Evolutionary conservation across 2,329 filamentous ascomycete species (phyloP), one percentile per base, ranked within the genome.

Genomic region (Paecilomyces formosus): DNA sequence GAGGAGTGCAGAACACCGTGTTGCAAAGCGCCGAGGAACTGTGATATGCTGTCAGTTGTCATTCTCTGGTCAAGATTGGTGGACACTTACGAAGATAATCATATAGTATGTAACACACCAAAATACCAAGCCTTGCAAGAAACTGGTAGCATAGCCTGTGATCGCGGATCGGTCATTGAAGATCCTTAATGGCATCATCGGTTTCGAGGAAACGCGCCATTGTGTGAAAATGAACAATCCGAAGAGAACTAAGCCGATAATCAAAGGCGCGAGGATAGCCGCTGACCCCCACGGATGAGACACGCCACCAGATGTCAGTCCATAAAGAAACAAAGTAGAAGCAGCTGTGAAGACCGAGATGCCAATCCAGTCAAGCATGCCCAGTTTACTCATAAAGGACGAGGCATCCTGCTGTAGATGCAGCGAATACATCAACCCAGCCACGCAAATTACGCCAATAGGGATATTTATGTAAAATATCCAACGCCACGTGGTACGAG

Each of bases 381-480:
- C 35, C 7, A 39, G 35, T 39, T n/a, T 39, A 12, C 35, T 39
- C 35, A n/a, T 39, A 6, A 39, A 39, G 5, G 35, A 39, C 35
- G 35, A 39, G 35, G 35, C 15, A n/a, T 39, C 35, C n/a, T 39
- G 35, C n/a, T 39, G 35, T 3, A 39, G 35, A 39, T 39, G 35
- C n/a, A 39, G 13, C 35, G 35, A 39, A 13, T 39, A 39, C 13
- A 39, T 39, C 35, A 39, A 39, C 3, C 35, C 35, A n/a, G 6
- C 35, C 15, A 39, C n/a, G 35, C 35, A 39, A n/a, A 39, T 62
- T 13, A 70, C 65, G n/a, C 57, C 63, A 35, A 85, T 81, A 0
- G 67, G 68, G 1, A 71, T 58, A 21, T 63, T 67, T 26, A 65
- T 53, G 18, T 69, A 67, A 22, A 70, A 67, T n/a, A 65, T 59